phyloP scores from a whole-genome alignment of 2,329 filamentous ascomycete species.

The Paecilomyces sp. region DNA sequence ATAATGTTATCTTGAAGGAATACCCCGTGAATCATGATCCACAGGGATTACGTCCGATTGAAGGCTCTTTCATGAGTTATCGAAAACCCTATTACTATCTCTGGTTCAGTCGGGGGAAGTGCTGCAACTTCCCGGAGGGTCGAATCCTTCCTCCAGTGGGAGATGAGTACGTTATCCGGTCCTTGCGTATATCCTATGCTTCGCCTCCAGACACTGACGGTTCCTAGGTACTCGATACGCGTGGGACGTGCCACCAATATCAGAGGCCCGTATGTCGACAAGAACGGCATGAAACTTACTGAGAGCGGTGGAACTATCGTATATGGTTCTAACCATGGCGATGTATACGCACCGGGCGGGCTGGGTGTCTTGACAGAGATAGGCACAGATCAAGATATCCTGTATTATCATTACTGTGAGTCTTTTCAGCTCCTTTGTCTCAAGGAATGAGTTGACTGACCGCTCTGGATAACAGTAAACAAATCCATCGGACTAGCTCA shows the following conservation, averaged over 20 bases:
- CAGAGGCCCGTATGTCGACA: constrained; percentile 28
- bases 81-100: constrained; percentile 28
- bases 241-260: constrained; percentile 27
- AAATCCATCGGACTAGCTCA: constrained; percentile 21
- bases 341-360: constrained; percentile 33
- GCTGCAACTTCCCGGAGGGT: constrained; percentile 21
- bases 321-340: constrained; percentile 31
- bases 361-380: constrained; percentile 23
- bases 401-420: constrained; percentile 35
- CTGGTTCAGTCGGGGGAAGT: constrained; percentile 34
- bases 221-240: constrained; percentile 23
- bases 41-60: constrained; percentile 13
- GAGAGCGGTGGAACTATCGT: constrained; percentile 27
- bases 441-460: neutral
- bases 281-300: constrained; percentile 14
- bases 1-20: neutral
- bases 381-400: constrained; percentile 19
- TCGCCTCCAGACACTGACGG: neutral
- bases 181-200: neutral
- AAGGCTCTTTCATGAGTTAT: constrained; percentile 31
- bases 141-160: constrained; percentile 18
- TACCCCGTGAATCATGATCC: neutral
- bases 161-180: constrained; percentile 18
- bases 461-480: constrained; percentile 18
- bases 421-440: neutral